Conservation (phyloP, 164 flowering plant genomes). For the Sedum album region DNA sequence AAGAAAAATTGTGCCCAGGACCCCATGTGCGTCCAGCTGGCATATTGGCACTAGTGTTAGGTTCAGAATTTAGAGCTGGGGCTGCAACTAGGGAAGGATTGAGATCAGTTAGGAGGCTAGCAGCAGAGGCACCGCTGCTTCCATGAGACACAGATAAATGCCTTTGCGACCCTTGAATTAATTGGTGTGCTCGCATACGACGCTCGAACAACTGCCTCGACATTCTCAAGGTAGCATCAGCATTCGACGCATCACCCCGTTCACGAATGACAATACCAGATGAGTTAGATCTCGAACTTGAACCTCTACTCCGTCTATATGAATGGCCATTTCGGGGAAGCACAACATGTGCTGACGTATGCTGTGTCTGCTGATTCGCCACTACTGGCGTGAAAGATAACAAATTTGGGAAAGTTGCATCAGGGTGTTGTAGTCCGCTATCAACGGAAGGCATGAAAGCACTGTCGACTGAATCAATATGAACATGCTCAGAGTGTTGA, state of each 20-base stretch:
- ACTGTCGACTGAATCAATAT: slow-evolving; percentile 18
- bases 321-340: slow-evolving; percentile 26
- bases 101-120: slow-evolving; percentile 20
- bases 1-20: background rate
- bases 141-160: slow-evolving; percentile 19
- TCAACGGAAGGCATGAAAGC: slow-evolving; percentile 18
- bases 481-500: slow-evolving; percentile 20
- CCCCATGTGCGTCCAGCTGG: slow-evolving; percentile 5
- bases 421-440: slow-evolving; percentile 18
- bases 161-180: background rate
- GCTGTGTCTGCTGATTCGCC: slow-evolving; percentile 18
- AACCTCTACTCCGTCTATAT: slow-evolving; percentile 27
- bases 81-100: slow-evolving; percentile 1
- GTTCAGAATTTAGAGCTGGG: slow-evolving; percentile 33
- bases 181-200: slow-evolving; percentile 2
- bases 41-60: slow-evolving; percentile 33
- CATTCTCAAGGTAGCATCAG: slow-evolving; percentile 29
- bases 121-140: slow-evolving; percentile 22
- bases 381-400: slow-evolving; percentile 22
- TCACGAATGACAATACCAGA: slow-evolving; percentile 13
- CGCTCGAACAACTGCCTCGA: slow-evolving; percentile 36
- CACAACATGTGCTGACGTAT: slow-evolving; percentile 21
- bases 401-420: slow-evolving; percentile 22
- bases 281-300: slow-evolving; percentile 22
- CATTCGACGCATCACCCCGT: slow-evolving; percentile 15